These are phyloP conservation scores for Clonostachys sp. DNA, from an alignment of 2,329 filamentous ascomycete genomes.

Conservation along the genomic window DNA sequence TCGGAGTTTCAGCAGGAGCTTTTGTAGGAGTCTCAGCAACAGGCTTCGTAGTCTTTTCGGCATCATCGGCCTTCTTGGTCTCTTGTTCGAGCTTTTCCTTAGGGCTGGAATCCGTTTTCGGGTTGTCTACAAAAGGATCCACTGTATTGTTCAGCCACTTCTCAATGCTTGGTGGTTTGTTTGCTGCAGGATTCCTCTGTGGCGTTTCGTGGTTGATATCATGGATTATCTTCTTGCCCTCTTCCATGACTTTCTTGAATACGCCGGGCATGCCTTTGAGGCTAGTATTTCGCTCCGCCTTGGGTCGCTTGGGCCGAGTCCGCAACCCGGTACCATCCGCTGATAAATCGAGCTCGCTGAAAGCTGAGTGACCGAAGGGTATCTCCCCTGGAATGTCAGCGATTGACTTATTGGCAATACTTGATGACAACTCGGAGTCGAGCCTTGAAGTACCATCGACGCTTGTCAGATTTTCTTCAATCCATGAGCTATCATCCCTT, in stretches of 20 bases:
- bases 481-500: conserved; percentile 18
- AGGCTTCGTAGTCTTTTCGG: too few relatives aligned
- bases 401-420: conserved; percentile 42
- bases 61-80: too few relatives aligned
- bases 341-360: conserved; percentile 58
- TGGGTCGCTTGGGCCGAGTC: conserved; percentile 31
- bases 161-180: conserved; percentile 60
- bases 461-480: conserved; percentile 17
- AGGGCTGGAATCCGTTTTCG: not conserved
- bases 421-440: conserved; percentile 25
- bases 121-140: conserved; percentile 53
- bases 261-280: conserved; percentile 59
- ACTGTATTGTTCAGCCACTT: conserved; percentile 60
- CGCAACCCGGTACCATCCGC: conserved; percentile 36
- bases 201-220: conserved; percentile 47
- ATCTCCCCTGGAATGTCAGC: conserved; percentile 54
- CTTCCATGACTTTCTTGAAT: conserved; percentile 59
- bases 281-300: conserved; percentile 49
- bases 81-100: too few relatives aligned
- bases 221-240: conserved; percentile 61
- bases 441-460: conserved; percentile 15
- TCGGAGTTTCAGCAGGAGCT: not conserved
- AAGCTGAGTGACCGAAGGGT: conserved; percentile 62
- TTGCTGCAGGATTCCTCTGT: conserved; percentile 39
- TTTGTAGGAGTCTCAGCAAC: too few relatives aligned